Evolutionary conservation across 1,284 basidiomycete genomes (phyloP), one percentile per base, ranked within the genome.

Genomic region (Phellopilus nigrolimitatus): DNA sequence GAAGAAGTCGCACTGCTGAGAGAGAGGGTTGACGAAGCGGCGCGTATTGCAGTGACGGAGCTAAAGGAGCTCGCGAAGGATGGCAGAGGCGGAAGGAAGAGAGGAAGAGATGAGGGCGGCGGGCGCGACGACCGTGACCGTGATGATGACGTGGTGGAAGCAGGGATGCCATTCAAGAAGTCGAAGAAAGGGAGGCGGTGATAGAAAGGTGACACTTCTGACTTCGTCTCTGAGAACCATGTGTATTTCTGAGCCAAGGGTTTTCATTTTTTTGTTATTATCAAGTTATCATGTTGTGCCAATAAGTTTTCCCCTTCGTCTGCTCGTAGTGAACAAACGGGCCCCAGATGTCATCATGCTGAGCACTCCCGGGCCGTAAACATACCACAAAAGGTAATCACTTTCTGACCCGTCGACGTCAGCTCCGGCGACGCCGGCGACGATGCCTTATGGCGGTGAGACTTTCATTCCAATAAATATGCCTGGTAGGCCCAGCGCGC

Each of bases 1-100:
- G 92, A 98, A 63, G 93, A 94, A 58, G 82, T 98, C 12, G 87
- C 89, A 43, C 71, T 98, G 27, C 69, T 99, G 51, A 80, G 84
- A 51, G 95, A 99, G 66, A 78, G 95, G 1, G 95, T 97, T 12
- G 84, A 88, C 19, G 91, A 97, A 66, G 97, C 95, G 0, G 81
- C 80, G 12, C 74, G 97, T 48, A 73, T 91, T 31, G 95, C 95
- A 2, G 80, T 83, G 38, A 78, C 79, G 36, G 95, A 98, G 62
- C 64, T 89, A 56, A 88, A 84, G 64, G 78, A 88, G 64, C 76
- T 82, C 65, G 71, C 73, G 49, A 64, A 66, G 61, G 77, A 75
- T 63, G 75, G 53, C 63, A 73, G 74, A 21, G 71, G 72, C 51
- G 75, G 76, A n/a, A 72, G 75, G 54, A 87, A 79, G 64, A 71